A percentile compares a stretch with the other conserved stretches of the same genome.
These are phyloP conservation scores for Suillus luteus DNA, from an alignment of 768 basidiomycete species.

Conservation along the genomic window DNA sequence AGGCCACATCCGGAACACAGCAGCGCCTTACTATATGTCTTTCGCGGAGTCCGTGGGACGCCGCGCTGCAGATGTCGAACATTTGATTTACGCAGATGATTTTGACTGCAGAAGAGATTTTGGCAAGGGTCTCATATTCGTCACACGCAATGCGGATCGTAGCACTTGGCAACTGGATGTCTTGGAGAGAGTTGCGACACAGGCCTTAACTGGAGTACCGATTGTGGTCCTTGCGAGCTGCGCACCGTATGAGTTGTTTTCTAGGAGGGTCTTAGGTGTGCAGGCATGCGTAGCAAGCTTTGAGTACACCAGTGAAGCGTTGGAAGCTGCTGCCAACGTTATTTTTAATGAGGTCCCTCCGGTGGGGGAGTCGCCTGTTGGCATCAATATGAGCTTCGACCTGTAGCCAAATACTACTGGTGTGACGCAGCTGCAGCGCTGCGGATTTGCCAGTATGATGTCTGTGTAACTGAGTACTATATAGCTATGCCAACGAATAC, in stretches of 20 bases:
- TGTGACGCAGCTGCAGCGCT: too few species aligned
- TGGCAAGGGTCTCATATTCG: slow-evolving; percentile 42
- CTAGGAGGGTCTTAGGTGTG: slow-evolving; percentile 21
- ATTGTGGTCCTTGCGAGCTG: slow-evolving; percentile 61
- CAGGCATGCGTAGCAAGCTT: slow-evolving; percentile 52
- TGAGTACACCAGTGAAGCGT: slow-evolving; percentile 57
- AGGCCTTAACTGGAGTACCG: slow-evolving; percentile 22
- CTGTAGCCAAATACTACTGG: too few species aligned
- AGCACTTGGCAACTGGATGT: slow-evolving; percentile 53
- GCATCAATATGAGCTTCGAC: not conserved
- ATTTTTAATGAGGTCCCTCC: slow-evolving; percentile 40
- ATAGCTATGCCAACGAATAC: too few species aligned
- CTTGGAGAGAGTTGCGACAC: slow-evolving; percentile 33
- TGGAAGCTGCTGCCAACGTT: slow-evolving; percentile 45
- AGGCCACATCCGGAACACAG: slow-evolving; percentile 55
- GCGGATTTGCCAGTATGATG: too few species aligned
- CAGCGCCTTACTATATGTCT: slow-evolving; percentile 54
- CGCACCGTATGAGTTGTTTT: slow-evolving; percentile 63
- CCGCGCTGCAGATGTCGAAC: slow-evolving; percentile 37
- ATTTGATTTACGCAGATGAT: slow-evolving; percentile 45
- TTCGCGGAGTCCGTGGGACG: slow-evolving; percentile 44
- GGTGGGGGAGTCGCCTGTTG: not conserved
- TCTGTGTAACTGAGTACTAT: too few species aligned
- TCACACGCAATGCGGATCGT: slow-evolving; percentile 57
- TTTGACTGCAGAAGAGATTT: slow-evolving; percentile 6